A percentile compares a stretch with the other conserved stretches of the same genome.
phyloP scores from a whole-genome alignment of 1,139 yeast species.

The Scheffersomyces titani region DNA sequence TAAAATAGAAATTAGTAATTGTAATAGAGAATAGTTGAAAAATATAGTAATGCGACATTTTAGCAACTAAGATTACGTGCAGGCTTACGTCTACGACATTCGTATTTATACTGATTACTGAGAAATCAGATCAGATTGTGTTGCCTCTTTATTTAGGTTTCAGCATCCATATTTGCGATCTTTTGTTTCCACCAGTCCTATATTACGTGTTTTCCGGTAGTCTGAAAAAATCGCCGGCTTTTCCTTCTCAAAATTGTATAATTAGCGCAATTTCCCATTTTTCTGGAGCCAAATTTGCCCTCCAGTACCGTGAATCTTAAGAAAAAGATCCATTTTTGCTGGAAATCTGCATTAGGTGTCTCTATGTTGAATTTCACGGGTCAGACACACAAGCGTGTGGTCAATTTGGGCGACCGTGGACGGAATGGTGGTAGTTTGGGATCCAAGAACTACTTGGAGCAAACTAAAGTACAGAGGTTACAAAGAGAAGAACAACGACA shows the following conservation, averaged over 20 bases:
- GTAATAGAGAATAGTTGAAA: background rate
- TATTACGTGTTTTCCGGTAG: background rate
- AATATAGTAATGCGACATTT: background rate
- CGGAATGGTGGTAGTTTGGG: conserved; percentile 22
- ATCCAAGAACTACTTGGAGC: conserved; percentile 49
- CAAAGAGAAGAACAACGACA: conserved; percentile 59
- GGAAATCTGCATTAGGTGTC: background rate
- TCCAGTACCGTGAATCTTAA: background rate
- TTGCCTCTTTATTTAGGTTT: background rate
- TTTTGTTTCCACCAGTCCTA: background rate
- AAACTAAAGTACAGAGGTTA: conserved; percentile 65
- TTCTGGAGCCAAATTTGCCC: background rate
- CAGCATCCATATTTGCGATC: background rate
- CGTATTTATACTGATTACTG: background rate
- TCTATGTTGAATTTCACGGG: conserved; percentile 66
- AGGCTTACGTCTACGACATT: background rate
- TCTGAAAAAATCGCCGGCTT: background rate
- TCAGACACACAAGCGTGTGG: conserved; percentile 58
- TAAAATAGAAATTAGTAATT: background rate
- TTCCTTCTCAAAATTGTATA: background rate
- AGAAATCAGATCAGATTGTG: background rate
- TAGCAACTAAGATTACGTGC: background rate
- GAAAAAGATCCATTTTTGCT: background rate
- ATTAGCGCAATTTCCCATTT: background rate
- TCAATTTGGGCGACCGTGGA: conserved; percentile 70